A percentile compares a stretch with the other conserved stretches of the same genome.
phyloP scores from a whole-genome alignment of 2,329 filamentous ascomycete genomes.

The Pleurostoma richardsiae region DNA sequence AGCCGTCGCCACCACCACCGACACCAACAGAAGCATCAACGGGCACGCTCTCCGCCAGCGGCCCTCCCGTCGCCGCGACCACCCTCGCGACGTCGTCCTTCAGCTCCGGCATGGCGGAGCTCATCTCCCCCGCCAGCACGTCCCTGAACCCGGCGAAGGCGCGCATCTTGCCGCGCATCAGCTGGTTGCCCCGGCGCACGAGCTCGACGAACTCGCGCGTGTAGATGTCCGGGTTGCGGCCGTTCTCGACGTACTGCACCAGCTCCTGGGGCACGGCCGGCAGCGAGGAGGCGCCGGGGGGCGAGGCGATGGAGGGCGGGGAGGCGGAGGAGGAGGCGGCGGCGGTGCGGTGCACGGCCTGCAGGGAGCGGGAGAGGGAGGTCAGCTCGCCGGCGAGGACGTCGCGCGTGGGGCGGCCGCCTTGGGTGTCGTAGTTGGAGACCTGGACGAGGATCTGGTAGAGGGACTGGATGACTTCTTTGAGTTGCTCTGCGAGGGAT shows the following conservation, averaged over 20 bases:
- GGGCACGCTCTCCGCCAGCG: background rate
- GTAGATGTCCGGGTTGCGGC: conserved; percentile 70
- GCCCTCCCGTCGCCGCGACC: conserved; percentile 38
- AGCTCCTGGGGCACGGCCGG: conserved; percentile 57
- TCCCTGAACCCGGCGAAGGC: conserved; percentile 60
- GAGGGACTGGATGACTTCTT: conserved; percentile 58
- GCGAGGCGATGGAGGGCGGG: conserved; percentile 4
- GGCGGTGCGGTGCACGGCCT: conserved; percentile 33
- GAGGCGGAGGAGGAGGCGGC: conserved; percentile 20
- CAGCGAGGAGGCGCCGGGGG: conserved; percentile 20
- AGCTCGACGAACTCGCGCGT: conserved; percentile 70
- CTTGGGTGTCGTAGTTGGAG: conserved; percentile 52
- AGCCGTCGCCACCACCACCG: background rate
- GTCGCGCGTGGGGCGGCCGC: conserved; percentile 43
- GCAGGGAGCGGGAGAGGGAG: conserved; percentile 30
- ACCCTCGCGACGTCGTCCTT: conserved; percentile 46
- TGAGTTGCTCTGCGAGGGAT: conserved; percentile 44
- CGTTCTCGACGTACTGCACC: conserved; percentile 64
- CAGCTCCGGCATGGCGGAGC: conserved; percentile 54
- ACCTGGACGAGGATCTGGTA: conserved; percentile 61
- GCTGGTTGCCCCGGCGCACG: conserved; percentile 60
- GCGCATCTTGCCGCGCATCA: conserved; percentile 58
- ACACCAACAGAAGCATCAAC: background rate
- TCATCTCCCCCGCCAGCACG: conserved; percentile 55
- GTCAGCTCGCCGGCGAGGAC: conserved; percentile 51